These are phyloP conservation scores for Pulveroboletus sp. DNA, from an alignment of 768 basidiomycete genomes.

Conservation along the genomic window DNA sequence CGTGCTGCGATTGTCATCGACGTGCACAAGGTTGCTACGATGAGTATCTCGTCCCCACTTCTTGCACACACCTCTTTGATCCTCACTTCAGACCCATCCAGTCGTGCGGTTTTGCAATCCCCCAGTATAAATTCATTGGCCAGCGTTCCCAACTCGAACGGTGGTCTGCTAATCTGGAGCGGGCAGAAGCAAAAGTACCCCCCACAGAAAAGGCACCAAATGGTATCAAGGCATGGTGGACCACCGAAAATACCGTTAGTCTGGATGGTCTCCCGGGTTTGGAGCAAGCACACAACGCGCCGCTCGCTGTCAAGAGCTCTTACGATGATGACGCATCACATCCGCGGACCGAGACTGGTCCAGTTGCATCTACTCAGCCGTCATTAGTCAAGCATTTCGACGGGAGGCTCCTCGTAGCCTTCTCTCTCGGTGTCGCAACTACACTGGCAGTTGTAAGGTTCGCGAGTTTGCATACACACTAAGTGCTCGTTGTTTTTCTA, in stretches of 20 bases:
- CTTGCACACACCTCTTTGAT: background rate
- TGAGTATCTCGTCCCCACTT: conserved; percentile 20
- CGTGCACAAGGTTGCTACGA: conserved; percentile 53
- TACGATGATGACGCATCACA: conserved; percentile 18
- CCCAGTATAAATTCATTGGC: conserved; percentile 51
- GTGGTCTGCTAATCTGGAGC: conserved; percentile 42
- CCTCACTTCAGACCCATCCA: conserved; percentile 18
- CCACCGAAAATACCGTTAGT: conserved; percentile 42
- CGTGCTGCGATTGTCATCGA: conserved; percentile 58
- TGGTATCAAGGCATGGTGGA: conserved; percentile 57
- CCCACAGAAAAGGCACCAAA: conserved; percentile 26
- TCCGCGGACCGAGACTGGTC: background rate
- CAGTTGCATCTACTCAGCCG: background rate
- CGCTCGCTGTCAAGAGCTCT: conserved; percentile 14
- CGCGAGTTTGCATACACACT: conserved; percentile 4
- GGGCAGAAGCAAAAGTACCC: conserved; percentile 29
- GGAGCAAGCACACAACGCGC: conserved; percentile 23
- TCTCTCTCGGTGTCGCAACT: conserved; percentile 26
- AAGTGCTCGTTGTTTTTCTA: background rate
- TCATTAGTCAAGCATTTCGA: background rate
- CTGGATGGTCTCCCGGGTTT: conserved; percentile 56
- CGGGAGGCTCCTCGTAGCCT: conserved; percentile 21
- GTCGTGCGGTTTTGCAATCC: conserved; percentile 67
- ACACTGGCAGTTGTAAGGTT: conserved; percentile 14
- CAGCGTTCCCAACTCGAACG: conserved; percentile 52